Evolutionary conservation across 2,329 filamentous ascomycete genomes (phyloP).

Genomic region (Atkinsonella hypoxylon): DNA sequence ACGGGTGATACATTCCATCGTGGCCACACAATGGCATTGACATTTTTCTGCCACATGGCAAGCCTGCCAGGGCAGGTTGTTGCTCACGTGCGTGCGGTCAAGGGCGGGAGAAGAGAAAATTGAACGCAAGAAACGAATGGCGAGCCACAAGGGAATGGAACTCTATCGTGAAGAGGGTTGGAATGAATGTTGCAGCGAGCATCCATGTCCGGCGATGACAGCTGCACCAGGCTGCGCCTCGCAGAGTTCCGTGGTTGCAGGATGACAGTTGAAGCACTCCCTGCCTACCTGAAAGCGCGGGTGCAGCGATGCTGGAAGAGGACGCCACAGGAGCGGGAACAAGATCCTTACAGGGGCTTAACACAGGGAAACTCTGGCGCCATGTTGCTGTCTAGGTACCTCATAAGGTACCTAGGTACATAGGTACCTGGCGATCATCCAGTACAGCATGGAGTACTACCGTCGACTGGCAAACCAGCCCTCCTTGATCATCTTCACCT

Average conservation of each 20-base stretch:
- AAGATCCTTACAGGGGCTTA: not conserved
- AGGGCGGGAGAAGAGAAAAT: not conserved
- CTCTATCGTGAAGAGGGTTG: not conserved
- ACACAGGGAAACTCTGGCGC: not conserved
- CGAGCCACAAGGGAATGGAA: not conserved
- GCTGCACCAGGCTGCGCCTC: no score
- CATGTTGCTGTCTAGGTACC: not conserved
- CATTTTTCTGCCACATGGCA: not conserved
- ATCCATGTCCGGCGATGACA: not conserved
- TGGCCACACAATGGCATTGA: no score
- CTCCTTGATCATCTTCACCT: no score
- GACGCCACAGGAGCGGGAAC: slow-evolving; percentile 1
- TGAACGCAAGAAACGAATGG: not conserved
- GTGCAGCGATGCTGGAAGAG: not conserved
- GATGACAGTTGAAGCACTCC: not conserved
- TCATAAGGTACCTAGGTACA: no score
- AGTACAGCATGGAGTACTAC: no score
- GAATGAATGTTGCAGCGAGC: not conserved
- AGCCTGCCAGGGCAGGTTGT: not conserved
- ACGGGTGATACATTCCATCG: no score
- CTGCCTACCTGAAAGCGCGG: slow-evolving; percentile 1
- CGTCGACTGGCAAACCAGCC: no score
- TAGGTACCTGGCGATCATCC: not conserved
- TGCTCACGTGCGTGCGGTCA: not conserved
- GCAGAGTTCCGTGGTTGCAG: no score